Evolutionary conservation across 148 eudicot genomes (phyloP).

Genomic region (Simmondsia chinensis): DNA sequence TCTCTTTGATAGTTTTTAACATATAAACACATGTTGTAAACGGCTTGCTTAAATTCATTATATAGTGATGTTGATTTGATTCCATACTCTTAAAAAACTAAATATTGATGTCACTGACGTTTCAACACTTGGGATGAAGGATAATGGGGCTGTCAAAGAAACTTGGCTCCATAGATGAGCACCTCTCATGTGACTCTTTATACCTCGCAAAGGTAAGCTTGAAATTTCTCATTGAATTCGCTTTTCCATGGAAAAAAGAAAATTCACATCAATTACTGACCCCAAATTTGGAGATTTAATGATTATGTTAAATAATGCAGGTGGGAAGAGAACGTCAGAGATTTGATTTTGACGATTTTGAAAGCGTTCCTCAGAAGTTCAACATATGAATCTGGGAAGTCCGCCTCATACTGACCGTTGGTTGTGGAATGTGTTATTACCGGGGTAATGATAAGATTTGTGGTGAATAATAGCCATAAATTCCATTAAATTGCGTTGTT

Average conservation of each 20-base stretch:
- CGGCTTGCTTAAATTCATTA: too few species aligned
- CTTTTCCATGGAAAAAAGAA: neutral
- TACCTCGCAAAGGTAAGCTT: slow-evolving; percentile 67
- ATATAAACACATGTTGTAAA: too few species aligned
- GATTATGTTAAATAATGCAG: slow-evolving; percentile 22
- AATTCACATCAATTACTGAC: too few species aligned
- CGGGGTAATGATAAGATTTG: too few species aligned
- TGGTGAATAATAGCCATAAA: too few species aligned
- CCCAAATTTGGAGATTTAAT: neutral
- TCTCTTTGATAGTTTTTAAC: too few species aligned
- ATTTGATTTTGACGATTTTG: slow-evolving; percentile 80
- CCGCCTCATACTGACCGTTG: neutral
- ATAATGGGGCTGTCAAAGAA: slow-evolving; percentile 80
- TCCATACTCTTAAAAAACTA: too few species aligned
- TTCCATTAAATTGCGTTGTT: too few species aligned
- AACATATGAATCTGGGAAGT: slow-evolving; percentile 35
- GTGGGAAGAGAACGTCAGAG: slow-evolving; percentile 85
- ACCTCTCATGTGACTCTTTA: slow-evolving; percentile 59
- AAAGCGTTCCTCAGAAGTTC: slow-evolving; percentile 65
- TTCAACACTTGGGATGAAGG: slow-evolving; percentile 31
- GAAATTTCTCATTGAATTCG: neutral
- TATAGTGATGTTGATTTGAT: too few species aligned
- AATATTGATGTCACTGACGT: too few species aligned
- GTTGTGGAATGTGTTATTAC: neutral
- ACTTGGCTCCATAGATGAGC: slow-evolving; percentile 64